Conservation (phyloP, 192 early-diverging fungal species). For the Dispira parvispora region DNA sequence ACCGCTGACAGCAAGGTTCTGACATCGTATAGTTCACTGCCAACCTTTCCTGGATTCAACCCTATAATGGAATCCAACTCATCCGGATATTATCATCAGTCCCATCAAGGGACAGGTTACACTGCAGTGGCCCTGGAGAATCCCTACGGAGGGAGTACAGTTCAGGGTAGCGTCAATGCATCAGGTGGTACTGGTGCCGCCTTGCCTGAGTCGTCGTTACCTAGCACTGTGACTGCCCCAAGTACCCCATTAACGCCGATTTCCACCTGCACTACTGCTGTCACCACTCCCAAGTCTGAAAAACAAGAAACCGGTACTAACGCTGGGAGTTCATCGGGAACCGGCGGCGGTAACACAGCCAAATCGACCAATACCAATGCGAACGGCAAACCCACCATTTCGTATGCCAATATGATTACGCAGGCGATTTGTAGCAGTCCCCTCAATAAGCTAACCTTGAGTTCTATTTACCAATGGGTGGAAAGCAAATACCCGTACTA, state of each 20-base stretch:
- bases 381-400: conserved; percentile 54
- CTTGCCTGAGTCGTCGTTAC: background rate
- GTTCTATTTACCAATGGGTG: conserved; percentile 72
- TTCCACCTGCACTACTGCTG: background rate
- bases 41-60: too few species aligned
- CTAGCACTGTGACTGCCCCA: background rate
- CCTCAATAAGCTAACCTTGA: conserved; percentile 55
- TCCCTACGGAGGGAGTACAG: background rate
- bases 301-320: background rate
- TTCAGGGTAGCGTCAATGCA: too few species aligned
- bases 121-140: background rate
- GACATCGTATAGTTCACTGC: background rate
- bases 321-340: background rate
- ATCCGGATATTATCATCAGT: background rate
- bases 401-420: conserved; percentile 68
- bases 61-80: background rate
- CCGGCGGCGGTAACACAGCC: background rate
- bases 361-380: conserved; percentile 11
- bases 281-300: background rate
- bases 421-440: conserved; percentile 57
- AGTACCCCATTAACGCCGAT: background rate
- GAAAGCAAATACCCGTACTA: conserved; percentile 66
- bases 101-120: background rate
- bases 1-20: background rate
- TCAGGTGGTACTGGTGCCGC: background rate